A percentile compares a stretch with the other conserved stretches of the same genome.
Evolutionary conservation across 768 basidiomycete genomes (phyloP).

Genomic region (Gloeopeniophorella convolvens): DNA sequence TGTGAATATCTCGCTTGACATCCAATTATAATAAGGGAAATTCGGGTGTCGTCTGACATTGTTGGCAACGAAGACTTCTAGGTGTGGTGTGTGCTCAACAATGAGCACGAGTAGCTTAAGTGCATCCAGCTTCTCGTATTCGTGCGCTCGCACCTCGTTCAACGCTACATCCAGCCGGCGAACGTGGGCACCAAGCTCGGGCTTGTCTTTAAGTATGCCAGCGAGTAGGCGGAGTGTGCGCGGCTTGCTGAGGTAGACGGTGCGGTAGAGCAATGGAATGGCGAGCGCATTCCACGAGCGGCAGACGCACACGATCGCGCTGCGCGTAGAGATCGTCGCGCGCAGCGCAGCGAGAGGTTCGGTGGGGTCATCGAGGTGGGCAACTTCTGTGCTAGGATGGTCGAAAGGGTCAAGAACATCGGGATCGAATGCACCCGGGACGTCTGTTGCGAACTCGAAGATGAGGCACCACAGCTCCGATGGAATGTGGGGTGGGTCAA

Average conservation of each 20-base stretch:
- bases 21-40: too few relatives aligned
- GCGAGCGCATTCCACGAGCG: not conserved
- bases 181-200: not conserved
- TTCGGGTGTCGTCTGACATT: too few relatives aligned
- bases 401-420: conserved; percentile 1
- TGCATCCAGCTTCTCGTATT: too few relatives aligned
- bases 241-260: not conserved
- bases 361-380: not conserved
- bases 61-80: too few relatives aligned
- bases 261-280: conserved; percentile 1
- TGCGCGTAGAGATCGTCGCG: not conserved
- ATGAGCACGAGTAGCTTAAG: too few relatives aligned
- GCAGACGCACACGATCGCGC: conserved; percentile 6
- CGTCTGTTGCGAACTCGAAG: not conserved
- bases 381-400: too few relatives aligned
- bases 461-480: conserved; percentile 3
- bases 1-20: too few relatives aligned
- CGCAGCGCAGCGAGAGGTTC: not conserved
- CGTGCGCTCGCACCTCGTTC: too few relatives aligned
- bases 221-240: not conserved
- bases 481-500: too few relatives aligned
- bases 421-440: not conserved
- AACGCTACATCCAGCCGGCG: conserved; percentile 4
- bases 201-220: not conserved
- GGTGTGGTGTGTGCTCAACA: too few relatives aligned